A percentile compares a stretch with the other conserved stretches of the same genome.
Conservation (phyloP, 768 basidiomycete species). For the Amanita rubescens region DNA sequence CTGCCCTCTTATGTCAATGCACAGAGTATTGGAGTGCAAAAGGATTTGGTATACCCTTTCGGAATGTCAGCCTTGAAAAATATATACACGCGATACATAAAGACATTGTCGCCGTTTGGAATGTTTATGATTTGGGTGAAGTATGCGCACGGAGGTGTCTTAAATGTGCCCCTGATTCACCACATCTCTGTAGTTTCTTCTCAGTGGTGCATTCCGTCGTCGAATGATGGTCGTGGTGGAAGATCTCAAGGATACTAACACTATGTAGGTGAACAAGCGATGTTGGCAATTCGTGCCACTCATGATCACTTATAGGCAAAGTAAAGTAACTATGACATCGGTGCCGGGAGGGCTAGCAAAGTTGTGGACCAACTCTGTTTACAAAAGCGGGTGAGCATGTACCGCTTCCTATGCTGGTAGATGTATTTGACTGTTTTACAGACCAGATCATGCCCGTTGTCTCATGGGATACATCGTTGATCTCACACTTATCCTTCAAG, state of each 20-base stretch:
- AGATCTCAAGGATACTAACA: background rate
- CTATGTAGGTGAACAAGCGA: background rate
- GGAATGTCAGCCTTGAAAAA: background rate
- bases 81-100: background rate
- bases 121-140: background rate
- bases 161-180: background rate
- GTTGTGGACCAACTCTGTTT: background rate
- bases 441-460: background rate
- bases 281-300: background rate
- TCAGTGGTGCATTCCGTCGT: background rate
- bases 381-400: background rate
- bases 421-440: background rate
- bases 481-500: background rate
- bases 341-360: background rate
- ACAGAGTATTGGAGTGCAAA: background rate
- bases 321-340: background rate
- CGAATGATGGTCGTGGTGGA: background rate
- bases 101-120: slow-evolving; percentile 1
- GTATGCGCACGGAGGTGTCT: background rate
- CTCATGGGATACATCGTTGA: slow-evolving; percentile 2
- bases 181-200: background rate
- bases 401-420: no score
- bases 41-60: background rate
- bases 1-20: background rate
- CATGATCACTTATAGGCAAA: background rate